Evolutionary conservation across 164 flowering plant species (phyloP).

Genomic region (Vitis riparia): DNA sequence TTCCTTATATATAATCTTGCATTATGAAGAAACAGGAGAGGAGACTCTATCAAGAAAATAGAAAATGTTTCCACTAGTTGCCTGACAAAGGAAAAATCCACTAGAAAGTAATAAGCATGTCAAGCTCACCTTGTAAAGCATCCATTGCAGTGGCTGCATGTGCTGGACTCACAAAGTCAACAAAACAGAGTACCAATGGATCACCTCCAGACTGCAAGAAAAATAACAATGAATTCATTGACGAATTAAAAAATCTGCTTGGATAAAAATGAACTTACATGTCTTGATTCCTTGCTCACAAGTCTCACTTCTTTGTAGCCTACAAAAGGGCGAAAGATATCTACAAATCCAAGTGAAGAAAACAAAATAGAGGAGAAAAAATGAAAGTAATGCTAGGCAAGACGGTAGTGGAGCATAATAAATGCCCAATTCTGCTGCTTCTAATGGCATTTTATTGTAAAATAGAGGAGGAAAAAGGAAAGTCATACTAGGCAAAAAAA

Average conservation of each 20-base stretch:
- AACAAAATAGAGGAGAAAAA: slow-evolving; percentile 5
- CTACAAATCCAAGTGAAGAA: slow-evolving; percentile 55
- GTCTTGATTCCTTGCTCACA: slow-evolving; percentile 82
- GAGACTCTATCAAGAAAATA: not conserved
- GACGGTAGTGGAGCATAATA: not conserved
- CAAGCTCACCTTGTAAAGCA: slow-evolving; percentile 81
- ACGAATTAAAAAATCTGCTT: not conserved
- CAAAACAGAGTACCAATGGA: slow-evolving; percentile 85
- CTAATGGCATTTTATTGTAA: not conserved
- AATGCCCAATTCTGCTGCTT: too few species aligned
- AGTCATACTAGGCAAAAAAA: not conserved
- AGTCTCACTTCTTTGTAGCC: slow-evolving; percentile 95
- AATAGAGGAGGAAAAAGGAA: not conserved
- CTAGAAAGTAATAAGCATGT: slow-evolving; percentile 2
- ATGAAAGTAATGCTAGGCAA: not conserved
- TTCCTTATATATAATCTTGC: not conserved
- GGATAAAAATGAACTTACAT: slow-evolving; percentile 48
- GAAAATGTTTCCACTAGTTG: not conserved
- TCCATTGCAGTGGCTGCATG: slow-evolving; percentile 88
- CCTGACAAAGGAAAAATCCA: not conserved
- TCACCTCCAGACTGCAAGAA: slow-evolving; percentile 78
- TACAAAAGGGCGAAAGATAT: slow-evolving; percentile 97
- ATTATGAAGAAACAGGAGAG: not conserved
- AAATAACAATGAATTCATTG: not conserved
- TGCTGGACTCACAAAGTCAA: slow-evolving; percentile 76